Percentiles rank a stretch among this genome's conserved stretches.
Evolutionary conservation across 495 filamentous ascomycete genomes (phyloP).

Genomic region (Trypethelium eluteriae): DNA sequence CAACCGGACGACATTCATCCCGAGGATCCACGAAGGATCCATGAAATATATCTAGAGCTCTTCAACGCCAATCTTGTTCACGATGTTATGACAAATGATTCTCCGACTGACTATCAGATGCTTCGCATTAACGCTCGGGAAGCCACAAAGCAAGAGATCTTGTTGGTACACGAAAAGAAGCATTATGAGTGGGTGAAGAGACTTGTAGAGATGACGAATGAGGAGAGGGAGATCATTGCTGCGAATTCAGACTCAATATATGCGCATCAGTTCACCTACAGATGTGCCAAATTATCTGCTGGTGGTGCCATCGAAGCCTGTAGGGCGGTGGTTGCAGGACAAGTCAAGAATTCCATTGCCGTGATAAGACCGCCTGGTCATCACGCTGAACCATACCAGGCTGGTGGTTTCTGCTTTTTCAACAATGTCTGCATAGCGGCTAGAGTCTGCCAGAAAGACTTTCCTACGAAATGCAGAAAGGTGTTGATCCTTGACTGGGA

Average conservation of each 20-base stretch:
- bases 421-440: conserved; percentile 94
- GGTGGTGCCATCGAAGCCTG: conserved; percentile 95
- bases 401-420: conserved; percentile 94
- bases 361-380: conserved; percentile 92
- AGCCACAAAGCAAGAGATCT: conserved; percentile 69
- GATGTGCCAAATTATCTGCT: conserved; percentile 74
- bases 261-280: conserved; percentile 71
- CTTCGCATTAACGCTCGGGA: conserved; percentile 65
- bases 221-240: conserved; percentile 57
- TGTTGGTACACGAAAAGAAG: conserved; percentile 60
- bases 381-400: conserved; percentile 74
- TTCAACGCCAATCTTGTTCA: conserved; percentile 68
- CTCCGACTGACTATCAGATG: conserved; percentile 53
- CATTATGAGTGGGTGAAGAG: conserved; percentile 72
- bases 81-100: conserved; percentile 41
- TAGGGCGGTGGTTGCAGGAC: conserved; percentile 66
- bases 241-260: conserved; percentile 77
- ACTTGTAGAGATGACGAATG: conserved; percentile 50
- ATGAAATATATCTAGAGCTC: conserved; percentile 78
- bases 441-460: conserved; percentile 67
- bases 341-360: conserved; percentile 87
- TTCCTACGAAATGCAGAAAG: conserved; percentile 72
- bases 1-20: conserved; percentile 64
- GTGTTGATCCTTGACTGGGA: conserved; percentile 94
- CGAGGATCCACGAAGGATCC: conserved; percentile 86